phyloP scores from a whole-genome alignment of 768 basidiomycete genomes.

The Suillus occidentalis region DNA sequence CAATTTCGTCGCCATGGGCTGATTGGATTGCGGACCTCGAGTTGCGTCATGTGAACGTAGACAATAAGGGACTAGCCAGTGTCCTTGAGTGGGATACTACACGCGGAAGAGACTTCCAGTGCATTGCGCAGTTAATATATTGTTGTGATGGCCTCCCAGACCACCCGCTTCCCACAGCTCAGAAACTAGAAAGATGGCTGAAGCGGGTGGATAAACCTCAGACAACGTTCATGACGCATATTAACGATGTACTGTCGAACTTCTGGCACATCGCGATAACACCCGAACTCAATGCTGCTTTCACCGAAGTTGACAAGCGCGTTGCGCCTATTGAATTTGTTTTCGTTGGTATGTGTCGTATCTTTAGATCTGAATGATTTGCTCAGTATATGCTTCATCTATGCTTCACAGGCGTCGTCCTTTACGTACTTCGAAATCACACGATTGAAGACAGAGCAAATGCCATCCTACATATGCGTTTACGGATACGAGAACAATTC shows the following conservation, averaged over 20 bases:
- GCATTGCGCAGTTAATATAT: constrained; percentile 66
- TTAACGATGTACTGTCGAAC: constrained; percentile 52
- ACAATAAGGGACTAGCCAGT: constrained; percentile 52
- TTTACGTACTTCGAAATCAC: constrained; percentile 51
- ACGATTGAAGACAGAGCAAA: constrained; percentile 48
- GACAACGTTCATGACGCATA: constrained; percentile 49
- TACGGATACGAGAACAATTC: constrained; percentile 52
- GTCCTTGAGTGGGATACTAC: constrained; percentile 62
- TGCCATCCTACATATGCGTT: constrained; percentile 59
- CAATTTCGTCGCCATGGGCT: constrained; percentile 70
- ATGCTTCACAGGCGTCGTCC: constrained; percentile 61
- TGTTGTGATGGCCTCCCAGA: constrained; percentile 56
- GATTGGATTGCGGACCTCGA: constrained; percentile 66
- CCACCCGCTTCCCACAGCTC: constrained; percentile 50
- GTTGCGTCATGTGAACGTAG: constrained; percentile 52
- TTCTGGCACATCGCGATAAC: constrained; percentile 55
- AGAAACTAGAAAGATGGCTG: constrained; percentile 55
- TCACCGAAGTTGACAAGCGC: constrained; percentile 53
- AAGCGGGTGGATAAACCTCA: constrained; percentile 37
- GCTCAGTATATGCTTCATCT: neutral
- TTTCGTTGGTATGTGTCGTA: constrained; percentile 59
- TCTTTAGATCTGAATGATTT: neutral
- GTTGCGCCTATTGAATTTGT: constrained; percentile 79
- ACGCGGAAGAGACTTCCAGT: constrained; percentile 77
- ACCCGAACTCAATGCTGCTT: constrained; percentile 42